phyloP scores from a whole-genome alignment of 495 filamentous ascomycete species.

The Aspergillus sclerotiicarbonarius region DNA sequence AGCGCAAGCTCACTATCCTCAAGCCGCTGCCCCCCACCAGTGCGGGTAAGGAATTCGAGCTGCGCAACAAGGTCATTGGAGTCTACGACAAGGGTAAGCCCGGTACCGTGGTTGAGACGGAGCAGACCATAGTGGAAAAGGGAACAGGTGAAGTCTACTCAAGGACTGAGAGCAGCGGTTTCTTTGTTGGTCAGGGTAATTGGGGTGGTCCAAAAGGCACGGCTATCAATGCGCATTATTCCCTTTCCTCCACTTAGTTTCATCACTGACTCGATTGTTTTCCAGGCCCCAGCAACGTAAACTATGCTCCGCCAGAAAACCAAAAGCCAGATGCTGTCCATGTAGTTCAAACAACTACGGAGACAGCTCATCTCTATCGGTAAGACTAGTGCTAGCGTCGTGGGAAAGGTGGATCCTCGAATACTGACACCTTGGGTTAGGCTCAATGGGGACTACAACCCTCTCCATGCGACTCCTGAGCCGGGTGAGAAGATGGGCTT shows the following conservation, averaged over 20 bases:
- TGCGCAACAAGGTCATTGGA: slow-evolving; percentile 75
- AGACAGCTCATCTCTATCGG: slow-evolving; percentile 74
- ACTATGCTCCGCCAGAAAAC: slow-evolving; percentile 69
- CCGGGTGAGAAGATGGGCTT: slow-evolving; percentile 88
- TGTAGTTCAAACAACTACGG: slow-evolving; percentile 61
- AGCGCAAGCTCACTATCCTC: slow-evolving; percentile 74
- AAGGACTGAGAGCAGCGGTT: slow-evolving; percentile 64
- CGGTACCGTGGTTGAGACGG: slow-evolving; percentile 77
- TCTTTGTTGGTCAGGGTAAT: slow-evolving; percentile 79
- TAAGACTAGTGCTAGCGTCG: slow-evolving; percentile 13
- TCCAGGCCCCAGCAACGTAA: slow-evolving; percentile 65
- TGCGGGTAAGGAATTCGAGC: slow-evolving; percentile 69
- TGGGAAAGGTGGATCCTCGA: neutral
- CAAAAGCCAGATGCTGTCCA: slow-evolving; percentile 74
- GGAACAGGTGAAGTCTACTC: slow-evolving; percentile 68
- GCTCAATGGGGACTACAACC: slow-evolving; percentile 90
- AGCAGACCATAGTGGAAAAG: slow-evolving; percentile 72
- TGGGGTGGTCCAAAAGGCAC: slow-evolving; percentile 90
- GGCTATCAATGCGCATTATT: neutral
- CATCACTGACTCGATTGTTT: neutral
- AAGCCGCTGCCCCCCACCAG: slow-evolving; percentile 75
- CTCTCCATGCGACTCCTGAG: slow-evolving; percentile 79
- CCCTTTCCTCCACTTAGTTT: neutral
- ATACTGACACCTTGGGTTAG: slow-evolving; percentile 25
- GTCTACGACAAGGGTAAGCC: slow-evolving; percentile 91